Evolutionary conservation across 352 stramenopile species (phyloP).

Genomic region (Globisporangium megalacanthum): DNA sequence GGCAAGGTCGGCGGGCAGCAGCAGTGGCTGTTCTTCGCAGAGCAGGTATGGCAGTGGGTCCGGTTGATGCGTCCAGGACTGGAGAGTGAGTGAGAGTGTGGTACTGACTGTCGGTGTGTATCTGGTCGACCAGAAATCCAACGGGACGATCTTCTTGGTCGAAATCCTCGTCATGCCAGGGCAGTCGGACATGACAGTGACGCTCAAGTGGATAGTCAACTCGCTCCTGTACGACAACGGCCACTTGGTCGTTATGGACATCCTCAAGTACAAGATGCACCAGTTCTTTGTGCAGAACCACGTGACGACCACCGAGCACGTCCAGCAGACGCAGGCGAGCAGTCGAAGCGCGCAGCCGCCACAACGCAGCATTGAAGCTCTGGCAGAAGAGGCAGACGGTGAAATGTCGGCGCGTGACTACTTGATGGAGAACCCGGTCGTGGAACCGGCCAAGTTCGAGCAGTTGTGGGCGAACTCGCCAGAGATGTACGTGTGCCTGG

Average conservation of each 20-base stretch:
- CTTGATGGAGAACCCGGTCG: slow-evolving; percentile 43
- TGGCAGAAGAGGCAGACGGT: slow-evolving; percentile 38
- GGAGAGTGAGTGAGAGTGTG: slow-evolving; percentile 3
- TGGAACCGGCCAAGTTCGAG: slow-evolving; percentile 76
- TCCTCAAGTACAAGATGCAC: slow-evolving; percentile 67
- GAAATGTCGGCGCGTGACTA: slow-evolving; percentile 66
- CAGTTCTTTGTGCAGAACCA: slow-evolving; percentile 51
- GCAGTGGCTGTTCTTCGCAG: slow-evolving; percentile 71
- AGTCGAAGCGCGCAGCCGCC: slow-evolving; percentile 11
- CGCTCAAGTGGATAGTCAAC: slow-evolving; percentile 87
- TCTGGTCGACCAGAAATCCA: slow-evolving; percentile 33
- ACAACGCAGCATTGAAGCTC: slow-evolving; percentile 5
- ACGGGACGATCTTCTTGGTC: slow-evolving; percentile 77
- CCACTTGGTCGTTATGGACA: slow-evolving; percentile 75
- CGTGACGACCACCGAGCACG: slow-evolving; percentile 11
- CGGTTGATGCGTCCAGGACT: not conserved
- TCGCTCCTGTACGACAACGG: slow-evolving; percentile 82
- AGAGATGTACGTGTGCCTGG: slow-evolving; percentile 55
- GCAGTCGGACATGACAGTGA: slow-evolving; percentile 73
- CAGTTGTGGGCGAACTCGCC: slow-evolving; percentile 65
- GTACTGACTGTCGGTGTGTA: not conserved
- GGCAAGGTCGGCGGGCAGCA: slow-evolving; percentile 74
- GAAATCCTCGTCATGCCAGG: slow-evolving; percentile 77
- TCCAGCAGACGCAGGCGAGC: slow-evolving; percentile 13
- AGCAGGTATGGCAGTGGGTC: slow-evolving; percentile 43